Evolutionary conservation across 129 eudicot genomes (phyloP).

Genomic region (Flaveria brownii): DNA sequence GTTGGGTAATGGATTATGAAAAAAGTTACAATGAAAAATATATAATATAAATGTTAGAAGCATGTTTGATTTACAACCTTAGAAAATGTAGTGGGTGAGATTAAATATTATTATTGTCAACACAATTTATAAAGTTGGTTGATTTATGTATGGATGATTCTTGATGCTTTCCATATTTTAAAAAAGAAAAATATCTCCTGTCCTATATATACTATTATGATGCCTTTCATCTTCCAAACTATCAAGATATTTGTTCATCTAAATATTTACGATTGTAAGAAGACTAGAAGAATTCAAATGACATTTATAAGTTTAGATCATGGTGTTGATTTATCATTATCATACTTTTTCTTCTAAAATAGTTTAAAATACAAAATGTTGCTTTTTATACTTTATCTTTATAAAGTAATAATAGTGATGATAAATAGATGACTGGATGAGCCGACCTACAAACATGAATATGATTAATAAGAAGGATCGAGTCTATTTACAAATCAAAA

Average conservation of each 20-base stretch:
- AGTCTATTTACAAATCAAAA: not conserved
- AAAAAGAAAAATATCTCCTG: constrained; percentile 21
- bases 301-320: not conserved
- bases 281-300: not conserved
- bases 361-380: not conserved
- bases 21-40: not conserved
- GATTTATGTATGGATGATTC: constrained; percentile 31
- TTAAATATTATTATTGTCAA: constrained; percentile 29
- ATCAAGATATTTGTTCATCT: constrained; percentile 20
- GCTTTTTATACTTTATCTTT: not conserved
- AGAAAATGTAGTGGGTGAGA: constrained; percentile 42
- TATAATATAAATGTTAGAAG: constrained; percentile 3
- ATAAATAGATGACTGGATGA: not conserved
- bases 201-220: not conserved
- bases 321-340: not conserved
- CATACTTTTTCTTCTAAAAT: not conserved
- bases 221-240: constrained; percentile 27
- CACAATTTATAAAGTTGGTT: constrained; percentile 27
- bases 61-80: constrained; percentile 24
- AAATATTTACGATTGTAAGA: not conserved
- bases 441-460: not conserved
- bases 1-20: not conserved
- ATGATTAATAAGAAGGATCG: not conserved
- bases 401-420: not conserved
- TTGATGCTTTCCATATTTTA: constrained; percentile 22